phyloP scores from a whole-genome alignment of 148 eudicot genomes.

The Rhododendron griersonianum region DNA sequence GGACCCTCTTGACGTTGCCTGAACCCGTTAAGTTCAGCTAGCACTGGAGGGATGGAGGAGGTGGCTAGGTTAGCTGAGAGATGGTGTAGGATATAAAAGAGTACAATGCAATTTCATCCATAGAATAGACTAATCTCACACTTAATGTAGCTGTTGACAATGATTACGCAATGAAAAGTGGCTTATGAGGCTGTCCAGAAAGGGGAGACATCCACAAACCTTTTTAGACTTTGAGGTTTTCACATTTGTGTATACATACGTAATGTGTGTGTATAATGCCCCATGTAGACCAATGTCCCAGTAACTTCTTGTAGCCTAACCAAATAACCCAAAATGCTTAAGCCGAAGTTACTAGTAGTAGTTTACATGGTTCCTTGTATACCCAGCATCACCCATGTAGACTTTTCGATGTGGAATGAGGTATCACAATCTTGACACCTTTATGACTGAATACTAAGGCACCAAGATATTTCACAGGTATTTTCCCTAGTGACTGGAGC shows the following conservation, averaged over 20 bases:
- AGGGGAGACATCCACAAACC: neutral
- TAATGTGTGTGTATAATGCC: too few relatives aligned
- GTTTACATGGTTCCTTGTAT: too few relatives aligned
- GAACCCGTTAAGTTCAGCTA: neutral
- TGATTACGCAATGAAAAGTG: neutral
- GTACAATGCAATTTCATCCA: neutral
- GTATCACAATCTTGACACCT: too few relatives aligned
- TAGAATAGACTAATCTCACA: neutral
- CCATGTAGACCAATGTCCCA: too few relatives aligned
- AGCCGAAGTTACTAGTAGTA: neutral
- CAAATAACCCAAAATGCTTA: too few relatives aligned
- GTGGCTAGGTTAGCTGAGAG: neutral
- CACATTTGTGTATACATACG: too few relatives aligned
- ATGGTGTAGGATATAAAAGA: neutral
- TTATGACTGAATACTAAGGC: too few relatives aligned
- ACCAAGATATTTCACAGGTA: too few relatives aligned
- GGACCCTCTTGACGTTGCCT: neutral
- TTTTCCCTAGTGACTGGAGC: too few relatives aligned
- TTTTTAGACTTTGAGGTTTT: neutral
- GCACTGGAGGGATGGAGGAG: neutral
- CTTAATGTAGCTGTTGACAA: neutral
- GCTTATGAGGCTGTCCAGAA: neutral
- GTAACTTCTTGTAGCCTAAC: too few relatives aligned
- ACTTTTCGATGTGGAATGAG: too few relatives aligned
- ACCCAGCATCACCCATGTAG: too few relatives aligned